These are phyloP conservation scores for Ascochyta koolunga DNA, from an alignment of 2,329 filamentous ascomycete species.

Conservation along the genomic window DNA sequence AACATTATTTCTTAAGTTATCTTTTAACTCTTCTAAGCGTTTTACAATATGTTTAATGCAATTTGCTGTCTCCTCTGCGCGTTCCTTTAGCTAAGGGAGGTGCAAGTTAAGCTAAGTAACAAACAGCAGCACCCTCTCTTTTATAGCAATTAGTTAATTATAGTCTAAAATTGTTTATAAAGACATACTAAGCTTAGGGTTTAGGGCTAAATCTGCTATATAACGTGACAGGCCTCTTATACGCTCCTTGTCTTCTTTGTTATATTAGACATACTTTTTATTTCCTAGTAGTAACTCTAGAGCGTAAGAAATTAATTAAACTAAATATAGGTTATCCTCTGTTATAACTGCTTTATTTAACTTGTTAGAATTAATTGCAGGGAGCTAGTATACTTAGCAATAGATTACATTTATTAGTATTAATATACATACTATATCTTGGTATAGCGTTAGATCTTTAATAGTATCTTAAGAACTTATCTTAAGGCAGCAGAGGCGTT, in stretches of 20 bases:
- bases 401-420: too few relatives aligned
- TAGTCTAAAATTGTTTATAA: neutral
- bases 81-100: neutral
- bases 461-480: too few relatives aligned
- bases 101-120: neutral
- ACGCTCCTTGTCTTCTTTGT: neutral
- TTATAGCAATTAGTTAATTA: neutral
- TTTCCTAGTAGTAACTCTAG: neutral
- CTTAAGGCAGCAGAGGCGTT: too few relatives aligned
- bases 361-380: too few relatives aligned
- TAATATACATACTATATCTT: too few relatives aligned
- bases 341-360: too few relatives aligned
- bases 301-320: too few relatives aligned
- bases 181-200: too few relatives aligned
- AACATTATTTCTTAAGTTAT: slow-evolving; percentile 38
- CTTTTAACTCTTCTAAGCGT: slow-evolving; percentile 49
- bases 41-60: neutral
- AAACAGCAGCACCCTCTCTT: neutral
- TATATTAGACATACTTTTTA: neutral
- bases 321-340: too few relatives aligned
- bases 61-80: neutral
- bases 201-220: too few relatives aligned
- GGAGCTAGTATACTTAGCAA: too few relatives aligned
- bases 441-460: too few relatives aligned
- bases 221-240: neutral